Evolutionary conservation across 2,329 filamentous ascomycete species (phyloP).

Genomic region (Metarhizium rileyi): DNA sequence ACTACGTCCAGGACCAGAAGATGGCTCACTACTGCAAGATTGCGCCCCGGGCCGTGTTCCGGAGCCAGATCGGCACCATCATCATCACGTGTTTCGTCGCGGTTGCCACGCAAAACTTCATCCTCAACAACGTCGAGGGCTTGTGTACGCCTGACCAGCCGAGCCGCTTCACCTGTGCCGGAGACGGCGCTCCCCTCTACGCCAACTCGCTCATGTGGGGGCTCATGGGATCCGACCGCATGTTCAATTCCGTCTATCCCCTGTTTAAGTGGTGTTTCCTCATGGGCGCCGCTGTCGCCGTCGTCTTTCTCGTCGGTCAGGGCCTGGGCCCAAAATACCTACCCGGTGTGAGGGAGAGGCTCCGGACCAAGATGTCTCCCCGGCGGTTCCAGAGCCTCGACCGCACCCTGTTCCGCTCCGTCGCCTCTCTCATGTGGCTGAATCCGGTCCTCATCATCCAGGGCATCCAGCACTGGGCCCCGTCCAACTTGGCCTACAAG

Average conservation of each 20-base stretch:
- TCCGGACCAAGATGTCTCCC: constrained; percentile 20
- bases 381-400: constrained; percentile 24
- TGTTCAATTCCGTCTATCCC: constrained; percentile 33
- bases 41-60: constrained; percentile 35
- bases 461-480: constrained; percentile 33
- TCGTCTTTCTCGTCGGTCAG: constrained; percentile 21
- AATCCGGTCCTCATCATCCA: constrained; percentile 31
- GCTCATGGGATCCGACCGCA: constrained; percentile 37
- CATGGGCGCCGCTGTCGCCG: constrained; percentile 25
- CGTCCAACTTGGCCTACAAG: constrained; percentile 32
- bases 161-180: constrained; percentile 38
- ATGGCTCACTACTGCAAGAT: constrained; percentile 42
- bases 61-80: constrained; percentile 35
- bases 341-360: constrained; percentile 19
- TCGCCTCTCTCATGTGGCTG: constrained; percentile 30
- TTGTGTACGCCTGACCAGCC: constrained; percentile 20
- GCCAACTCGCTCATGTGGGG: constrained; percentile 31
- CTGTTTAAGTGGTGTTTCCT: constrained; percentile 32
- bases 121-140: constrained; percentile 25
- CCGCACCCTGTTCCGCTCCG: constrained; percentile 26
- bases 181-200: constrained; percentile 37
- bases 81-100: constrained; percentile 36
- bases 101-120: constrained; percentile 33
- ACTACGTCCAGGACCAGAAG: constrained; percentile 39
- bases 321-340: constrained; percentile 13